A percentile compares a stretch with the other conserved stretches of the same genome.
phyloP scores from a whole-genome alignment of 768 basidiomycete species.

The Xanthoconium stramineum region DNA sequence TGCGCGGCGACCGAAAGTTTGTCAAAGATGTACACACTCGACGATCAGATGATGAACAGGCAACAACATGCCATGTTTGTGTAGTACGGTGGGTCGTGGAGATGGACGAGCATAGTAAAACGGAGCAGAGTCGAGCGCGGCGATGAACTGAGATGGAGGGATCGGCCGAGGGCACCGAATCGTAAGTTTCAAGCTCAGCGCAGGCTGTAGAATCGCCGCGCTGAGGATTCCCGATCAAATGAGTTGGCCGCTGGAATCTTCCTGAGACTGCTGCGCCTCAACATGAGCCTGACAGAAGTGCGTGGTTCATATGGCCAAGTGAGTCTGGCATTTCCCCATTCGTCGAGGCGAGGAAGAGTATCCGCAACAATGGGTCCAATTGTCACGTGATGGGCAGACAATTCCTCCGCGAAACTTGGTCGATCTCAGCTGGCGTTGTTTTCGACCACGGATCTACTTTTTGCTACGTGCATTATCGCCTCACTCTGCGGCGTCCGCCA shows the following conservation, averaged over 20 bases:
- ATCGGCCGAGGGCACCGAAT: slow-evolving; percentile 14
- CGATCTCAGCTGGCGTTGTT: slow-evolving; percentile 1
- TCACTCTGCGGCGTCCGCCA: slow-evolving; percentile 26
- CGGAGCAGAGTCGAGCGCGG: background rate
- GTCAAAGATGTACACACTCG: background rate
- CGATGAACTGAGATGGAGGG: background rate
- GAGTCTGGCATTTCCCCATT: background rate
- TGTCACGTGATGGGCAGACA: background rate
- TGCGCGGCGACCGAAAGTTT: background rate
- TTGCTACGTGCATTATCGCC: slow-evolving; percentile 8
- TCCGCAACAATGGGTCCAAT: background rate
- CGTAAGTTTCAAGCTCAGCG: slow-evolving; percentile 20
- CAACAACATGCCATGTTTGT: slow-evolving; percentile 5
- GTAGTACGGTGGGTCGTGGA: slow-evolving; percentile 5
- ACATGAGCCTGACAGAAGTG: background rate
- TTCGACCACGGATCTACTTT: slow-evolving; percentile 17
- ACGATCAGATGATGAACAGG: background rate
- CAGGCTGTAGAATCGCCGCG: slow-evolving; percentile 4
- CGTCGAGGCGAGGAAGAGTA: background rate
- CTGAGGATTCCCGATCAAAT: slow-evolving; percentile 17
- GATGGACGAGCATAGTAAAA: background rate
- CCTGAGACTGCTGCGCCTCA: background rate
- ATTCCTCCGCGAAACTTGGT: slow-evolving; percentile 7
- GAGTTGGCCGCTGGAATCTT: slow-evolving; percentile 10
- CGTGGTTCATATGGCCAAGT: background rate